Evolutionary conservation across 306 rosid genomes (phyloP), one percentile per base, ranked within the genome.

Genomic region (Lotus japonicus): DNA sequence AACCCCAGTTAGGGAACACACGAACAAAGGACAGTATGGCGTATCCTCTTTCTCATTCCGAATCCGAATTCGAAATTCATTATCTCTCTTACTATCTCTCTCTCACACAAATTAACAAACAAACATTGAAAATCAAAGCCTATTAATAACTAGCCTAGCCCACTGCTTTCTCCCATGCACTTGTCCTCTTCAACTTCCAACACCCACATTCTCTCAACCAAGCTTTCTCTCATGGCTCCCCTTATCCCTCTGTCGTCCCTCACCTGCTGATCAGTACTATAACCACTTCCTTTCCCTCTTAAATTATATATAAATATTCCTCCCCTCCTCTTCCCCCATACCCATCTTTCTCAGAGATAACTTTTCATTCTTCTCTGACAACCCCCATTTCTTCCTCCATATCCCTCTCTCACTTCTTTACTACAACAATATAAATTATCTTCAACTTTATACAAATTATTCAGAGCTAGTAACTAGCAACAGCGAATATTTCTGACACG

Each of bases 131-230:
- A 41, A 4, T 10, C 11, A 50, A 80, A 39, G 79, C 77, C 83
- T 83, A 83, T 81, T 83, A 80, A 83, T 83, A 77, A 72, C 80
- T 55, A 3, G 28, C 76, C 35, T 79, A 76, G 88, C 89, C 96
- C 89, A 80, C 86, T 71, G 33, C 89, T 82, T 85, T 73, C 79
- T 84, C 84, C 87, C 89, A 90, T 84, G 89, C 88, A 85, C 59
- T 80, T 79, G 81, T 82, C 84, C 82, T 72, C 89, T 72, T 76
- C 78, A 62, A 21, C 71, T 15, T 18, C 68, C 64, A 76, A 70
- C 52, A 21, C 31, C 2, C 31, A 26, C 68, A 50, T 56, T 71
- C 72, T 61, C 64, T 65, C 31, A 26, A 26, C 31, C 50, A 48
- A 11, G 35, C 43, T 13, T 43, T 46, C 48, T 28, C 53, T 73